phyloP scores from a whole-genome alignment of 2,329 filamentous ascomycete species.

The Cladophialophora bantiana region DNA sequence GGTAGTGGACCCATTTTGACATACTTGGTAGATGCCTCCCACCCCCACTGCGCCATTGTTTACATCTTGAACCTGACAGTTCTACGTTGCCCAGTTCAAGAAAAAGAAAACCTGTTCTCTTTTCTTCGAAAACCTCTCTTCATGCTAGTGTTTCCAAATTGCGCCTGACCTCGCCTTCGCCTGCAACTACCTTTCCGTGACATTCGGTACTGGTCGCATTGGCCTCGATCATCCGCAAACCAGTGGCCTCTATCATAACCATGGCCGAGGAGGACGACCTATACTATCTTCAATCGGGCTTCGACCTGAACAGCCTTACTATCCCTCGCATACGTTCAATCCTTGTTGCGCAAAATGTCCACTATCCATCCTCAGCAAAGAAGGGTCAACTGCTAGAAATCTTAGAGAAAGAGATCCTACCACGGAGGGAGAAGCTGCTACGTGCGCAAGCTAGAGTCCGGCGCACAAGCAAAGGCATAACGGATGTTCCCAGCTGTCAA shows the following conservation, averaged over 20 bases:
- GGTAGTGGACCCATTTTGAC: not conserved
- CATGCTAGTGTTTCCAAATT: not conserved
- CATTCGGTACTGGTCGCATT: not conserved
- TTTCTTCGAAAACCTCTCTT: not conserved
- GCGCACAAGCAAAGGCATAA: constrained; percentile 86
- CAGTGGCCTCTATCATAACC: constrained; percentile 19
- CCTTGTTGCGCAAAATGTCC: constrained; percentile 84
- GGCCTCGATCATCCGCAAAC: not conserved
- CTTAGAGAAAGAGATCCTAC: constrained; percentile 78
- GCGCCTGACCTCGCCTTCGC: not conserved
- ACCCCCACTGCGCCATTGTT: constrained; percentile 18
- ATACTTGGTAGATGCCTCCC: constrained; percentile 2
- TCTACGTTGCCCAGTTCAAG: not conserved
- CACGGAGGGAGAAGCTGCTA: constrained; percentile 79
- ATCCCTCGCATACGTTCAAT: constrained; percentile 89
- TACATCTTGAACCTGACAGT: constrained; percentile 12
- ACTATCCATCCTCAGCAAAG: constrained; percentile 88
- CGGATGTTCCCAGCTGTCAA: constrained; percentile 69
- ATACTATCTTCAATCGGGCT: constrained; percentile 85
- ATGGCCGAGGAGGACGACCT: constrained; percentile 65
- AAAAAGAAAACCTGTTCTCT: constrained; percentile 1
- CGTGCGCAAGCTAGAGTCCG: constrained; percentile 78
- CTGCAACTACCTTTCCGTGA: not conserved
- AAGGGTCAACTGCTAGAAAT: constrained; percentile 87
- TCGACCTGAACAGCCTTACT: constrained; percentile 83